Percentiles rank a stretch among this genome's conserved stretches.
phyloP scores from a whole-genome alignment of 2,329 filamentous ascomycete genomes.

The Colletotrichum musicola region DNA sequence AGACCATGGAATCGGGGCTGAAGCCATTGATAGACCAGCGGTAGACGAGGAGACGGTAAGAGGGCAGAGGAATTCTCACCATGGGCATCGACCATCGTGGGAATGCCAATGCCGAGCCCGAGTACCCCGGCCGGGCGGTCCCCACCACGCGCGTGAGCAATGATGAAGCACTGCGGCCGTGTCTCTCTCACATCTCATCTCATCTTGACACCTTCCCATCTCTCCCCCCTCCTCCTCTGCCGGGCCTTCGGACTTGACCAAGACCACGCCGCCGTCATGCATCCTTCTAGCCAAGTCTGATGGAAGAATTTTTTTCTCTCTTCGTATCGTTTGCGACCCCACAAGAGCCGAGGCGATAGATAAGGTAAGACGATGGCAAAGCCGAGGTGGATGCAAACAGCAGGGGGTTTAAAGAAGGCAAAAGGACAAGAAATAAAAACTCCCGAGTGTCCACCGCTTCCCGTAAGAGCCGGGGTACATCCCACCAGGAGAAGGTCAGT shows the following conservation, averaged over 20 bases:
- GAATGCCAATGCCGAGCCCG: constrained; percentile 30
- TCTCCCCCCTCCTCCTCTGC: not conserved
- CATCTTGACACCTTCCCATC: constrained; percentile 13
- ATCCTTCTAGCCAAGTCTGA: constrained; percentile 14
- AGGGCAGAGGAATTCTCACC: not conserved
- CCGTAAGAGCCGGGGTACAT: constrained; percentile 22
- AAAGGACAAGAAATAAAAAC: not conserved
- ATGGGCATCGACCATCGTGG: constrained; percentile 9
- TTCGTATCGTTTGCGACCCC: not conserved
- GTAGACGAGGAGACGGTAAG: not conserved
- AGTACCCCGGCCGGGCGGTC: constrained; percentile 28
- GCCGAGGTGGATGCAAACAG: not conserved
- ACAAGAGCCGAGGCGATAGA: not conserved
- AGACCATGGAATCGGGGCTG: not conserved
- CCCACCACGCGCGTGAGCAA: constrained; percentile 35
- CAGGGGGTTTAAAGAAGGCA: too few relatives aligned
- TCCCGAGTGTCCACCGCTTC: constrained; percentile 2
- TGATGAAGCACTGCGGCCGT: constrained; percentile 26
- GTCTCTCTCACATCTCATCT: constrained; percentile 38
- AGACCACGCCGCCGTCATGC: not conserved
- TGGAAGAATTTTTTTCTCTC: constrained; percentile 2
- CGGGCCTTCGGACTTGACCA: constrained; percentile 9
- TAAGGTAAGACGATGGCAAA: not conserved
- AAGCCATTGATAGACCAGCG: not conserved
- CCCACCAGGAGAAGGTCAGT: not conserved